phyloP scores from a whole-genome alignment of 2,329 filamentous ascomycete species.

The Monilinia laxa region DNA sequence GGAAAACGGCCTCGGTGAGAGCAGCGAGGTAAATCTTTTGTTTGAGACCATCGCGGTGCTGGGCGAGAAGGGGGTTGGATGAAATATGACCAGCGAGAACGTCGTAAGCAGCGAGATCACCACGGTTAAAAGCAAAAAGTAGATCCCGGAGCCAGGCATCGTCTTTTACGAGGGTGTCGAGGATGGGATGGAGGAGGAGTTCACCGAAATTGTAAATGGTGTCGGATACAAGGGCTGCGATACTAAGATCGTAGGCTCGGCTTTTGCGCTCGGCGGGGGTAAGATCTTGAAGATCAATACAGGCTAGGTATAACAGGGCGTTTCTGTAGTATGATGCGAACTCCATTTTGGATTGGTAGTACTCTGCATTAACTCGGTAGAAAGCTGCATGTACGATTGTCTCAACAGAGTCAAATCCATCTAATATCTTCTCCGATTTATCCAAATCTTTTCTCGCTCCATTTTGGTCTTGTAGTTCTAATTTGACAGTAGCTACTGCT shows the following conservation, averaged over 20 bases:
- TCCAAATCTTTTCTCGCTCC: conserved; percentile 84
- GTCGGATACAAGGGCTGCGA: conserved; percentile 88
- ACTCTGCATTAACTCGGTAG: conserved; percentile 91
- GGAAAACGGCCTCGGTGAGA: conserved; percentile 93
- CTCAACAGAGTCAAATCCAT: conserved; percentile 92
- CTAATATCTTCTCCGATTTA: conserved; percentile 81
- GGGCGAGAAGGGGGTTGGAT: conserved; percentile 74
- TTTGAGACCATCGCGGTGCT: conserved; percentile 81
- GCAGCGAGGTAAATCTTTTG: conserved; percentile 98
- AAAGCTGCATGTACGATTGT: conserved; percentile 94
- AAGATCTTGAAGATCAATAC: conserved; percentile 79
- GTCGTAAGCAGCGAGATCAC: conserved; percentile 86
- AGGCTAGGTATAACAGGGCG: conserved; percentile 94
- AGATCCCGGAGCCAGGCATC: conserved; percentile 90
- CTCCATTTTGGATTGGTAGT: conserved; percentile 89
- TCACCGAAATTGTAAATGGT: conserved; percentile 99
- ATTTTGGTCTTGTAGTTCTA: conserved; percentile 76
- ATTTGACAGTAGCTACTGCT: conserved; percentile 82
- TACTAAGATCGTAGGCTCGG: conserved; percentile 87
- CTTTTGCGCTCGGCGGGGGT: conserved; percentile 71
- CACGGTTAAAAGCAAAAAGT: conserved; percentile 96
- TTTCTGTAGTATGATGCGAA: conserved; percentile 98
- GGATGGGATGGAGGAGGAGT: conserved; percentile 93
- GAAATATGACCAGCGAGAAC: conserved; percentile 76
- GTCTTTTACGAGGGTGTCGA: conserved; percentile 77